Evolutionary conservation across 305 asterid species (phyloP), one percentile per base, ranked within the genome.

Genomic region (Solanum hybrid): DNA sequence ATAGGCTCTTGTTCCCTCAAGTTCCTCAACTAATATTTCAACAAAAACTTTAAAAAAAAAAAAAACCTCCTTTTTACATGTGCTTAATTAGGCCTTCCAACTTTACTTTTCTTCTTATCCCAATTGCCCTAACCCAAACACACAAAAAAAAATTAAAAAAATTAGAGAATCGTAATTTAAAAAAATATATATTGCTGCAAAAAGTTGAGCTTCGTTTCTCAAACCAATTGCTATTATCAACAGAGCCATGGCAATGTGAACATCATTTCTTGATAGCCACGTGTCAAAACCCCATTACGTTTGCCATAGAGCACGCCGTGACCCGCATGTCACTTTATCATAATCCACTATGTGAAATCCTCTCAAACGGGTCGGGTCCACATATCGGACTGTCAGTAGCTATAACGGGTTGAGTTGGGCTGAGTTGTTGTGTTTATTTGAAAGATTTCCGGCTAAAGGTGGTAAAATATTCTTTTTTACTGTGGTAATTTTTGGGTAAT

Each of bases 321-420:
- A 91, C 79, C 89, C 31, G 38, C 89, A 2, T 36, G 91, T 77
- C 87, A 90, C 15, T 17, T 27, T 60, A 22, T 37, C 84, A 26
- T 86, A 89, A 82, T 80, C 89, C 81, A 35, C 87, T 19, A 82
- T 88, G 88, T 78, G 34, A 85, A 75, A 10, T 76, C 71, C 32
- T 17, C 87, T 45, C 7, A 14, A 45, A 45, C 22, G 31, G 86
- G 3, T 12, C 31, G n/a, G 22, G 45, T 8, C 86, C 79, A 88
- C 29, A 71, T 82, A 89, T 64, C 38, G 24, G 1, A 19, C 5
- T 19, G 5, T 56, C 24, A 19, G 10, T 56, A 19, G 10, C 10
- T 56, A 17, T 56, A 56, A 56, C 24, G 12, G 9, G 45, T 24
- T 10, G 45, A 38, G 29, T 38, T 24, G 14, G 8, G 11, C 2